Percentiles rank a stretch among this genome's conserved stretches.
Conservation (phyloP, 768 basidiomycete species). For the Kwoniella mangroviensis region DNA sequence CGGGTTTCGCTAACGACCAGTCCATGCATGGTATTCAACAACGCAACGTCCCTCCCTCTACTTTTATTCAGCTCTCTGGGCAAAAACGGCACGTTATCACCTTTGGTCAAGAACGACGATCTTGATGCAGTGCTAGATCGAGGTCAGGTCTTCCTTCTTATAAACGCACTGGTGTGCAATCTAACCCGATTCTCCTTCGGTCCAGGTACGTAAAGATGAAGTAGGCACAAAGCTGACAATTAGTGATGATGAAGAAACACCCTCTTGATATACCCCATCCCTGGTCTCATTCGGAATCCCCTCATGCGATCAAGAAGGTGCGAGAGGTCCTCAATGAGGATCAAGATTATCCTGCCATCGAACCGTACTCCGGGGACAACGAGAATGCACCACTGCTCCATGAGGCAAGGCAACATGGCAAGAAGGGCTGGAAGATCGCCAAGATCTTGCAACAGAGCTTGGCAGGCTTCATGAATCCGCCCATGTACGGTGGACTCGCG, state of each 20-base stretch:
- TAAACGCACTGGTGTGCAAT: slow-evolving; percentile 56
- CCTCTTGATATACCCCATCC: slow-evolving; percentile 26
- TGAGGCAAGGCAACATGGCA: slow-evolving; percentile 31
- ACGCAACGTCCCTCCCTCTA: slow-evolving; percentile 55
- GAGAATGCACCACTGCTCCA: slow-evolving; percentile 45
- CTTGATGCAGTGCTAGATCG: slow-evolving; percentile 40
- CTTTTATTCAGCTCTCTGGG: slow-evolving; percentile 51
- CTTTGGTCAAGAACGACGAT: slow-evolving; percentile 36
- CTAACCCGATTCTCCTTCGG: slow-evolving; percentile 52
- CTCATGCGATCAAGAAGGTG: slow-evolving; percentile 29
- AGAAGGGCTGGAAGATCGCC: slow-evolving; percentile 21
- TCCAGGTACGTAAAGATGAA: slow-evolving; percentile 32
- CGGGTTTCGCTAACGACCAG: slow-evolving; percentile 18
- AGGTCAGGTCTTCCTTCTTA: slow-evolving; percentile 53
- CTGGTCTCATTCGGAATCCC: slow-evolving; percentile 35
- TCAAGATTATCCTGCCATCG: slow-evolving; percentile 35
- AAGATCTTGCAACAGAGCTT: slow-evolving; percentile 16
- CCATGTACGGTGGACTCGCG: slow-evolving; percentile 50
- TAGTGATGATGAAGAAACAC: slow-evolving; percentile 29
- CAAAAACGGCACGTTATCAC: slow-evolving; percentile 48
- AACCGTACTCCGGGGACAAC: slow-evolving; percentile 37
- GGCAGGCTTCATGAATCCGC: slow-evolving; percentile 51
- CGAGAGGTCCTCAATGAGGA: slow-evolving; percentile 15
- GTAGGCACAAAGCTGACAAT: slow-evolving; percentile 11
- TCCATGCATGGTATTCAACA: slow-evolving; percentile 56